Conservation (phyloP, 306 rosid genomes). For the Citrullus mucosospermus region DNA sequence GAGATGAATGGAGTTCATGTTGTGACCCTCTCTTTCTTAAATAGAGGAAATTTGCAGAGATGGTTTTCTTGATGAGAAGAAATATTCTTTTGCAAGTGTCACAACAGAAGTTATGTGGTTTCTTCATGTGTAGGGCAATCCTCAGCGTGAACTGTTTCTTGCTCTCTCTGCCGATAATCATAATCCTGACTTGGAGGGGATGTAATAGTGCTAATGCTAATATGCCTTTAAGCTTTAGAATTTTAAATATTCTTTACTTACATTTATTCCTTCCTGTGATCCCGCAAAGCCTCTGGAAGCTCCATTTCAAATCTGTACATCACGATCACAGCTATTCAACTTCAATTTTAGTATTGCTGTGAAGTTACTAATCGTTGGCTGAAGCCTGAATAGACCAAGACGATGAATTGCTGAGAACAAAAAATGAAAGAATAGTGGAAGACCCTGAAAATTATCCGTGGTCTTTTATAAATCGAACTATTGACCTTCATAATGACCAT, state of each 20-base stretch:
- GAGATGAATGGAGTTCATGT: background rate
- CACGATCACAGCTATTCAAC: background rate
- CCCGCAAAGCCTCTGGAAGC: background rate
- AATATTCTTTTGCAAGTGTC: background rate
- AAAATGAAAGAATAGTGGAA: background rate
- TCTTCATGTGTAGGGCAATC: background rate
- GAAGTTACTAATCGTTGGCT: background rate
- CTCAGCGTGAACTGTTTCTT: background rate
- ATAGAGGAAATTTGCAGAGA: background rate
- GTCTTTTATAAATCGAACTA: no score
- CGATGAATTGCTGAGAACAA: background rate
- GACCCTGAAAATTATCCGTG: no score
- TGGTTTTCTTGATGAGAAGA: background rate
- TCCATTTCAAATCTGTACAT: background rate
- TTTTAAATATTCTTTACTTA: background rate
- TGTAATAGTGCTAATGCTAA: background rate
- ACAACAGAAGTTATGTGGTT: background rate
- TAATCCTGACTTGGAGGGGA: background rate
- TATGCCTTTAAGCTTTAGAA: background rate
- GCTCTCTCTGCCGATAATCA: background rate
- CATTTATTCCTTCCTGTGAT: background rate
- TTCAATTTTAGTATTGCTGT: background rate
- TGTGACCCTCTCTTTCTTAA: background rate
- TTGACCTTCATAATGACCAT: no score
- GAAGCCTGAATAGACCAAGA: background rate